Conservation (phyloP, 805 yeast genomes). For the Metschnikowia cerradonensis region DNA sequence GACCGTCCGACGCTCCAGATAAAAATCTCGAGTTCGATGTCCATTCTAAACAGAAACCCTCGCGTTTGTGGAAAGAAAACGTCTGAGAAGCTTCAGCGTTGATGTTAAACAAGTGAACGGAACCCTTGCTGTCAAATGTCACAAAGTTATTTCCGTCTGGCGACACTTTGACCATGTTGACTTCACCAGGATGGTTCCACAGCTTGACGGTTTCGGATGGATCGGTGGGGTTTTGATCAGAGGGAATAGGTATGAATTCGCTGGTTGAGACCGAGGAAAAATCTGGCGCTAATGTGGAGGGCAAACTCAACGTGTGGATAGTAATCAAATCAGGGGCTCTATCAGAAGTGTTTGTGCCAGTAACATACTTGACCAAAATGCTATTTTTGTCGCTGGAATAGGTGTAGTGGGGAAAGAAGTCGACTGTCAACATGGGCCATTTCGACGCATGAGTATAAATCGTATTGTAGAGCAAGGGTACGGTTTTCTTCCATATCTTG, state of each 20-base stretch:
- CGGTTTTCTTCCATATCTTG: slow-evolving; percentile 77
- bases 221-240: not conserved
- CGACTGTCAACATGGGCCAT: slow-evolving; percentile 69
- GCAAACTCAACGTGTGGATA: slow-evolving; percentile 42
- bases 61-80: slow-evolving; percentile 54
- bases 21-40: slow-evolving; percentile 43
- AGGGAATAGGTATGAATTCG: slow-evolving; percentile 19
- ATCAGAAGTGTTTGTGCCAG: slow-evolving; percentile 47
- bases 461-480: slow-evolving; percentile 72
- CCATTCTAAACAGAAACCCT: slow-evolving; percentile 77
- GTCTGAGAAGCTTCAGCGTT: slow-evolving; percentile 19
- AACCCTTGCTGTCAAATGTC: slow-evolving; percentile 52
- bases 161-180: slow-evolving; percentile 57
- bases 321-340: slow-evolving; percentile 42
- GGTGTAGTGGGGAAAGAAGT: slow-evolving; percentile 55
- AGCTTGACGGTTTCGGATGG: slow-evolving; percentile 13
- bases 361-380: slow-evolving; percentile 36
- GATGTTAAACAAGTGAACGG: slow-evolving; percentile 42
- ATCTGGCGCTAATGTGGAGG: slow-evolving; percentile 46
- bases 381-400: slow-evolving; percentile 25
- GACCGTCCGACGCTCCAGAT: slow-evolving; percentile 64
- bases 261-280: slow-evolving; percentile 20
- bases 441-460: slow-evolving; percentile 63
- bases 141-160: slow-evolving; percentile 48
- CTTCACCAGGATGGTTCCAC: slow-evolving; percentile 66